Evolutionary conservation across 75 land plant genomes (phyloP).

Genomic region (Isoetes taiwanensis): DNA sequence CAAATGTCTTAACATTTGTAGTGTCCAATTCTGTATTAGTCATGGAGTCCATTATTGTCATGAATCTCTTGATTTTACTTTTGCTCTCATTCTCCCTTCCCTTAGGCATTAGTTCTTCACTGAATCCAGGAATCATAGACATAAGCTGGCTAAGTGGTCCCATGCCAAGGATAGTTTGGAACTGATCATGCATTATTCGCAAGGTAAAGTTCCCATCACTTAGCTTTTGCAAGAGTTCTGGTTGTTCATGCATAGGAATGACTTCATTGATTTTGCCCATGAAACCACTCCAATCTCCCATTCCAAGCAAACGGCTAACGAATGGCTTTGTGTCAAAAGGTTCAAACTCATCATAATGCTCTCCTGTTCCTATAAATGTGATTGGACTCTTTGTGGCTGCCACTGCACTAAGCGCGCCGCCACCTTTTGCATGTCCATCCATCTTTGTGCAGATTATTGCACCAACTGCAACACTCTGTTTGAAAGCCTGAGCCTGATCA

Average conservation of each 20-base stretch:
- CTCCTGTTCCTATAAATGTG: conserved; percentile 95
- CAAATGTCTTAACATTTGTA: conserved; percentile 84
- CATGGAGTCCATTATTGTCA: conserved; percentile 99
- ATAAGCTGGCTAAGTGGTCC: conserved; percentile 96
- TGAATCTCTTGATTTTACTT: conserved; percentile 73
- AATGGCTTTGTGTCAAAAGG: conserved; percentile 96
- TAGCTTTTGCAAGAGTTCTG: conserved; percentile 88
- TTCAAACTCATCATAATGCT: conserved; percentile 99
- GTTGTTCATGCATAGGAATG: conserved; percentile 94
- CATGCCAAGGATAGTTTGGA: conserved; percentile 89
- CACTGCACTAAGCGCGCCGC: conserved; percentile 99
- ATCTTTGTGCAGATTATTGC: conserved; percentile 98
- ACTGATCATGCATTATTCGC: conserved; percentile 94
- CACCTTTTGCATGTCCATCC: conserved; percentile 99
- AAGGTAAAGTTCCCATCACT: conserved; percentile 85
- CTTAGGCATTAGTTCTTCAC: conserved; percentile 78
- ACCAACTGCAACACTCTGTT: conserved; percentile 93
- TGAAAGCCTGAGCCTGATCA: conserved; percentile 98
- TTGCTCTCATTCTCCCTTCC: conserved; percentile 93
- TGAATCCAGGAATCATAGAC: conserved; percentile 95
- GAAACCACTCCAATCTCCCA: conserved; percentile 99
- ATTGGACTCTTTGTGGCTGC: conserved; percentile 99
- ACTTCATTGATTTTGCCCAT: conserved; percentile 99
- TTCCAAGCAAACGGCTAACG: conserved; percentile 91
- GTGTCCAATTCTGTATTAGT: conserved; percentile 89